Evolutionary conservation across 1,284 basidiomycete species (phyloP), one percentile per base, ranked within the genome.

Genomic region (Melampsora occidentalis): DNA sequence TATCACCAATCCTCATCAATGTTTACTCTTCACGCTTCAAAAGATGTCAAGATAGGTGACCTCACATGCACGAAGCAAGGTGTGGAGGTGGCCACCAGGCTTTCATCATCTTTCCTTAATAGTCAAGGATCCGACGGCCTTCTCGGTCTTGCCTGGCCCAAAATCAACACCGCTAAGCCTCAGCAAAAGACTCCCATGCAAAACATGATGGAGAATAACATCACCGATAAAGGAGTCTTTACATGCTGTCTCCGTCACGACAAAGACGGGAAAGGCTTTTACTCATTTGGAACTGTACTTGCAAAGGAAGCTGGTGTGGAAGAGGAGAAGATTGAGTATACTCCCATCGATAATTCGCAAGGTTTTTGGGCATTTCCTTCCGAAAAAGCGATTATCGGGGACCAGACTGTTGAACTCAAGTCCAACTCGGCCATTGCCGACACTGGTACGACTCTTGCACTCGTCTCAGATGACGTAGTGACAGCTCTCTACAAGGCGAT

Each of bases 371-470:
- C 57, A 18, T 77, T 77, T 20, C 25, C 28, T 33, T 77, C 75
- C 5, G 51, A 39, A n/a, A 51, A 78, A 64, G 75, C 84, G 31
- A 82, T 82, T 64, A 82, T 81, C 22, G 65, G 81, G 68, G 79
- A 77, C 31, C 66, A 66, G n/a, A 53, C 78, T 71, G 61, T 79
- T n/a, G 81, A 82, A 49, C 73, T 78, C 9, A 48, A 68, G 46
- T 78, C 80, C 6, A 84, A 84, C 81, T 82, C 82, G 7, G 82
- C 84, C 35, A 85, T 85, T 72, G 81, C 84, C 57, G 84, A 85
- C 79, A 85, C 84, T n/a, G 84, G 84, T 57, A 85, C 84, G 28
- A 84, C 84, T 2, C 82, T 85, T 72, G 80, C 83, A 14, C 81
- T 84, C 22, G 76, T 83, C 22, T 83, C 83, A 73, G 81, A 83